These are phyloP conservation scores for Blepharisma stoltei DNA, from an alignment of 73 alveolate genomes.

Conservation along the genomic window DNA sequence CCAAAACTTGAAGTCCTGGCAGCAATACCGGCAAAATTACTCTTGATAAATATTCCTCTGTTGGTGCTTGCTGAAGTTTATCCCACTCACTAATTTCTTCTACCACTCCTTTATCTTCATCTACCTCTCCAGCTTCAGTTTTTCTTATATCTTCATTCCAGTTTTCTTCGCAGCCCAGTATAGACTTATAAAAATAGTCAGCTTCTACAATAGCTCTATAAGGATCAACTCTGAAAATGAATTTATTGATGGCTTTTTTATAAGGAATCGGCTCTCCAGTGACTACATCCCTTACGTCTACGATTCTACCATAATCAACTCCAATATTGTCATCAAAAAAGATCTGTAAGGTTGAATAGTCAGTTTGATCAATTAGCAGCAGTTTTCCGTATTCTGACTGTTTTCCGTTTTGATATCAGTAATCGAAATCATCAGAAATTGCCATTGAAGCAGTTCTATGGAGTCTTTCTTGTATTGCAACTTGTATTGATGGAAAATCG, in stretches of 20 bases:
- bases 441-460: constrained; percentile 75
- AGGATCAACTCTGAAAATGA: constrained; percentile 86
- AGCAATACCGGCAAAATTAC: constrained; percentile 77
- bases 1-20: constrained; percentile 71
- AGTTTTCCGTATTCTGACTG: constrained; percentile 66
- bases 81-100: constrained; percentile 73
- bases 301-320: constrained; percentile 59
- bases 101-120: constrained; percentile 53
- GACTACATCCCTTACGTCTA: constrained; percentile 85
- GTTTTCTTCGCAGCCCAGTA: constrained; percentile 82
- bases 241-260: constrained; percentile 73
- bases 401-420: constrained; percentile 59
- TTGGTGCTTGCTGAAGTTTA: constrained; percentile 52
- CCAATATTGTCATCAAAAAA: constrained; percentile 96
- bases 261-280: constrained; percentile 75
- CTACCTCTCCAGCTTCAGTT: constrained; percentile 66
- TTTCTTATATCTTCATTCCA: constrained; percentile 78
- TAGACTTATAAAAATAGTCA: constrained; percentile 84
- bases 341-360: constrained; percentile 81
- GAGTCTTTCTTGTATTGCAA: constrained; percentile 67
- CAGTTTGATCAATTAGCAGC: constrained; percentile 84
- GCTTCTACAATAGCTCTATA: constrained; percentile 90
- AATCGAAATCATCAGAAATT: constrained; percentile 72
- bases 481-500: constrained; percentile 72
- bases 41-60: constrained; percentile 70